Evolutionary conservation across 176 grass and related monocot genomes (phyloP).

Genomic region (Thalia dealbata): DNA sequence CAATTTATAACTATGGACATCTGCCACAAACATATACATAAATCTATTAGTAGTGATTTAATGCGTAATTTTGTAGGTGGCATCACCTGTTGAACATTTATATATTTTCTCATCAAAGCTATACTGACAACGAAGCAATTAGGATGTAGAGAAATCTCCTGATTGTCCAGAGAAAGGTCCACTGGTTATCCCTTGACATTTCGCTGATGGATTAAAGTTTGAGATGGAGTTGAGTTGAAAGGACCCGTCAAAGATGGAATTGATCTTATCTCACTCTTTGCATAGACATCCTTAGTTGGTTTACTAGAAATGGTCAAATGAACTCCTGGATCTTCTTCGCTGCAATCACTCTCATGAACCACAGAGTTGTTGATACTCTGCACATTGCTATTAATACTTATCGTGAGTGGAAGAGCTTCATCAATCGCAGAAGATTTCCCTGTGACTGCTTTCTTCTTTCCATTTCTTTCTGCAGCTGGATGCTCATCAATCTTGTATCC

Average conservation of each 20-base stretch:
- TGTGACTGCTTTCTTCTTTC: neutral
- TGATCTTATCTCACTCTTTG: neutral
- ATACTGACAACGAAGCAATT: neutral
- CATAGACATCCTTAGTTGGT: neutral
- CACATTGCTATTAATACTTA: slow-evolving; percentile 3
- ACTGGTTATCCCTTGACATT: neutral
- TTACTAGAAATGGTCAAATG: neutral
- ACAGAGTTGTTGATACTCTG: slow-evolving; percentile 9
- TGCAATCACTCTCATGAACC: neutral
- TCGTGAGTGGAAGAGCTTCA: neutral
- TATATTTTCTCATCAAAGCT: neutral
- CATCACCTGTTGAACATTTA: neutral
- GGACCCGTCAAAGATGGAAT: neutral
- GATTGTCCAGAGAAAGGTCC: neutral
- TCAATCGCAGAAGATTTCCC: neutral
- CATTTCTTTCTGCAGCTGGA: neutral
- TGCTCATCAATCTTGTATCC: neutral
- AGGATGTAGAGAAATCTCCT: neutral
- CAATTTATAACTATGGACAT: neutral
- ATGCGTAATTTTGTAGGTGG: neutral
- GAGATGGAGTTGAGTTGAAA: neutral
- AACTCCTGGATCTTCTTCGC: neutral
- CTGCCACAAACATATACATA: neutral
- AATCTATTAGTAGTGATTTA: neutral
- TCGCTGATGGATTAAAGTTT: neutral